Conservation (phyloP, 1,284 basidiomycete species). For the Sutorius eximius region DNA sequence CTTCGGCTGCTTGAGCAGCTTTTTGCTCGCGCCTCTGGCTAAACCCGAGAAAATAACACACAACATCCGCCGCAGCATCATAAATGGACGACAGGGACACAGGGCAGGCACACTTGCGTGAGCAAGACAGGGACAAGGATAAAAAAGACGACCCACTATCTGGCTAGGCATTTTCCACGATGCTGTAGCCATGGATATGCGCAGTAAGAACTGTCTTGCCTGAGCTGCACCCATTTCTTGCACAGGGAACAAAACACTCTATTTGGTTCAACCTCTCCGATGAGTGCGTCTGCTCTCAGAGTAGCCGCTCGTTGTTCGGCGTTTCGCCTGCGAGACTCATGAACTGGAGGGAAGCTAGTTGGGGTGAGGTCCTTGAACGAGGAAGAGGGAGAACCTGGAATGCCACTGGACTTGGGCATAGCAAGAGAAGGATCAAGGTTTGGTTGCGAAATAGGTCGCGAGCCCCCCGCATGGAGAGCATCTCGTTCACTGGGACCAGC, state of each 20-base stretch:
- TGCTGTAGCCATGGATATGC: conserved; percentile 78
- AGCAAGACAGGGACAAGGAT: not conserved
- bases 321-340: conserved; percentile 67
- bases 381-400: conserved; percentile 36
- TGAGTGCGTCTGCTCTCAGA: conserved; percentile 59
- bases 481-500: conserved; percentile 16
- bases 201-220: conserved; percentile 71
- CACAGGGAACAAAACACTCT: conserved; percentile 72
- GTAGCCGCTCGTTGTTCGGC: conserved; percentile 72
- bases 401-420: conserved; percentile 14
- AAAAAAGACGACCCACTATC: conserved; percentile 51
- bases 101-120: conserved; percentile 4
- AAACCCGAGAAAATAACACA: conserved; percentile 12
- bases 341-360: conserved; percentile 46
- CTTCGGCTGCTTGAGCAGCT: conserved; percentile 34
- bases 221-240: conserved; percentile 74
- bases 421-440: conserved; percentile 9
- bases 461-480: conserved; percentile 1
- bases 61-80: conserved; percentile 1
- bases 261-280: conserved; percentile 69
- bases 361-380: conserved; percentile 56
- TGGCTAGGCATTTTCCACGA: conserved; percentile 64
- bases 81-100: not conserved
- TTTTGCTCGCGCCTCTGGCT: conserved; percentile 55
- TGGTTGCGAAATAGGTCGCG: conserved; percentile 14